phyloP scores from a whole-genome alignment of 2,329 filamentous ascomycete genomes.

The Exserohilum rostratum region DNA sequence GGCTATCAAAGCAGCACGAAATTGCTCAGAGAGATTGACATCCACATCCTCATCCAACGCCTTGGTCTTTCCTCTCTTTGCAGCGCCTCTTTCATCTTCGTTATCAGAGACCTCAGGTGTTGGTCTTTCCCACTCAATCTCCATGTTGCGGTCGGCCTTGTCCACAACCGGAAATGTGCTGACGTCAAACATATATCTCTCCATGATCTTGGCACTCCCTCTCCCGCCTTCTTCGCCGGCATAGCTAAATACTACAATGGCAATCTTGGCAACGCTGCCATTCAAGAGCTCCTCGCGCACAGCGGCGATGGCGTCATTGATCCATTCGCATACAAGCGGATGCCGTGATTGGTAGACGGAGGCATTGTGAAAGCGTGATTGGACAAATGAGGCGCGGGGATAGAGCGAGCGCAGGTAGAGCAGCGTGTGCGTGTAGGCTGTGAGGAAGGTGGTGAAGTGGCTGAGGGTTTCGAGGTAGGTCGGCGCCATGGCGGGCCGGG shows the following conservation, averaged over 20 bases:
- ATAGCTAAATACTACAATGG: conserved; percentile 62
- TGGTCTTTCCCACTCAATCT: conserved; percentile 51
- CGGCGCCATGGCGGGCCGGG: conserved; percentile 27
- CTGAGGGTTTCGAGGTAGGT: conserved; percentile 60
- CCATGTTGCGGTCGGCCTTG: conserved; percentile 56
- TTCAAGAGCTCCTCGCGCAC: conserved; percentile 70
- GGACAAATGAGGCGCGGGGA: conserved; percentile 76
- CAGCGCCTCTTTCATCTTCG: conserved; percentile 9
- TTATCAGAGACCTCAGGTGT: conserved; percentile 8
- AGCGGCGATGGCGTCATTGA: conserved; percentile 78
- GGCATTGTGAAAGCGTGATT: conserved; percentile 80
- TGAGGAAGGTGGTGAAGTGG: conserved; percentile 80
- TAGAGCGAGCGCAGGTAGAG: conserved; percentile 84
- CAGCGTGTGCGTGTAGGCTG: conserved; percentile 82
- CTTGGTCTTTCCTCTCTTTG: conserved; percentile 16
- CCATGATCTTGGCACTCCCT: conserved; percentile 57
- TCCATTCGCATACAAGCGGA: conserved; percentile 83
- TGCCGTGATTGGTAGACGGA: conserved; percentile 85
- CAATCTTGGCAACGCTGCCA: conserved; percentile 61
- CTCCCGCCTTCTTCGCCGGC: conserved; percentile 1
- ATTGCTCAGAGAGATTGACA: conserved; percentile 72
- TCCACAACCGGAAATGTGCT: conserved; percentile 60
- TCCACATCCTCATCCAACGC: conserved; percentile 31
- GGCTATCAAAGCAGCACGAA: conserved; percentile 69
- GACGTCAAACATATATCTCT: conserved; percentile 67